phyloP scores from a whole-genome alignment of 768 basidiomycete species.

The Strobilomyces confusus region DNA sequence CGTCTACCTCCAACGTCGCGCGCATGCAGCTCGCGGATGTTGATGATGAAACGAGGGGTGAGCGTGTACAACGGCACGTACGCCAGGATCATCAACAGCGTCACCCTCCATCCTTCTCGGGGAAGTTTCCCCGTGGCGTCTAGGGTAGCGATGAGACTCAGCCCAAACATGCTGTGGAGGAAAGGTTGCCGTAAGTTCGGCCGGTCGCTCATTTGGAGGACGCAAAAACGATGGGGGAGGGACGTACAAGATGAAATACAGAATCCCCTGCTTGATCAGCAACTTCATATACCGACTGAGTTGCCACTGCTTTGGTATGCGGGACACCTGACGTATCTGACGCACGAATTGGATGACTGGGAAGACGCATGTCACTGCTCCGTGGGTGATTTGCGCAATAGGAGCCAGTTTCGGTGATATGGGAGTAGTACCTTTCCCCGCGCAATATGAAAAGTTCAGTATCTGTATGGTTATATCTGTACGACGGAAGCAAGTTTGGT shows the following conservation, averaged over 20 bases:
- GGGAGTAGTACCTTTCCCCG: too few relatives aligned
- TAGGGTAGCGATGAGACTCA: too few relatives aligned
- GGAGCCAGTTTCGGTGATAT: background rate
- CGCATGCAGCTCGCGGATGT: background rate
- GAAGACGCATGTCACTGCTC: background rate
- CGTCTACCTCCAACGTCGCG: background rate
- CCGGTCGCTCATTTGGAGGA: too few relatives aligned
- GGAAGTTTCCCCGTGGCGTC: background rate
- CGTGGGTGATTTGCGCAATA: background rate
- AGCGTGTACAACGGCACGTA: background rate
- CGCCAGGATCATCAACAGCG: background rate
- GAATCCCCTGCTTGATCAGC: background rate
- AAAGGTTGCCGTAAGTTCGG: background rate
- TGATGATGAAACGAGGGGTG: background rate
- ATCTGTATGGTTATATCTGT: background rate
- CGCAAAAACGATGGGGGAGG: too few relatives aligned
- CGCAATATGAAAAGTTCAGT: background rate
- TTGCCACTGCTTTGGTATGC: background rate
- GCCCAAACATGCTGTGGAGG: background rate
- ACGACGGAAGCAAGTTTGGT: background rate
- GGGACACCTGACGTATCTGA: background rate
- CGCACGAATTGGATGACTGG: background rate
- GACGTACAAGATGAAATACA: background rate
- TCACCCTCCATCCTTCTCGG: background rate
- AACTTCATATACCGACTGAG: background rate